Evolutionary conservation across 805 yeast species (phyloP).

Genomic region (Saccharomycopsis fibuligera): DNA sequence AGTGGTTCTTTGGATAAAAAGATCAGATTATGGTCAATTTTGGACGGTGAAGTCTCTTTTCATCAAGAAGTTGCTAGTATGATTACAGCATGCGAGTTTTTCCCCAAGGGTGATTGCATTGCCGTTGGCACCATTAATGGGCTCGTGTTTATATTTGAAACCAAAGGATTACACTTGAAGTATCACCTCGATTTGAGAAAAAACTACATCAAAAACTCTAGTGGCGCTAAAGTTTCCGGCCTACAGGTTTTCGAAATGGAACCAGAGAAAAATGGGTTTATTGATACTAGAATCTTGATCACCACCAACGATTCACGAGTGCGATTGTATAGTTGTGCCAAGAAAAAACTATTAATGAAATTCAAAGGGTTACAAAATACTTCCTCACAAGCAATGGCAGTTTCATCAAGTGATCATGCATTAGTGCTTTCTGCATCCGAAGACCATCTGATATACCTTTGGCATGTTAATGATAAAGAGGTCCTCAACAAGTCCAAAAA

Average conservation of each 20-base stretch:
- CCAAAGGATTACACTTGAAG: slow-evolving; percentile 51
- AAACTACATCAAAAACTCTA: slow-evolving; percentile 27
- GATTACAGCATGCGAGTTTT: slow-evolving; percentile 68
- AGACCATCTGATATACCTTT: slow-evolving; percentile 79
- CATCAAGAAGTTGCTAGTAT: slow-evolving; percentile 55
- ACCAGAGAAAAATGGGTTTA: slow-evolving; percentile 23
- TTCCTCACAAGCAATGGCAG: slow-evolving; percentile 66
- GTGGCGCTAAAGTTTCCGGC: slow-evolving; percentile 68
- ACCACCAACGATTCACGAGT: slow-evolving; percentile 81
- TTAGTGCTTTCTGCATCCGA: slow-evolving; percentile 77
- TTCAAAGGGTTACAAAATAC: slow-evolving; percentile 70
- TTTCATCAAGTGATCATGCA: slow-evolving; percentile 45
- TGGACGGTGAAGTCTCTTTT: slow-evolving; percentile 61
- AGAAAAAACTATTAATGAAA: slow-evolving; percentile 52
- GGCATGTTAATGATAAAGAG: slow-evolving; percentile 45
- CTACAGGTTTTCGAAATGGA: slow-evolving; percentile 41
- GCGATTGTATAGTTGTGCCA: slow-evolving; percentile 53
- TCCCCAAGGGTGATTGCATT: slow-evolving; percentile 55
- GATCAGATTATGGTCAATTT: slow-evolving; percentile 76
- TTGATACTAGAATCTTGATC: slow-evolving; percentile 43
- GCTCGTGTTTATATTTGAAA: slow-evolving; percentile 49
- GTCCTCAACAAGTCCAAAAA: slow-evolving; percentile 20
- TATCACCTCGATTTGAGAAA: slow-evolving; percentile 42
- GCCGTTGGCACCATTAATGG: slow-evolving; percentile 80
- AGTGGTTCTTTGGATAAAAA: slow-evolving; percentile 76